Evolutionary conservation across 805 yeast species (phyloP), one percentile per base, ranked within the genome.

Genomic region (Torulaspora delbrueckii): DNA sequence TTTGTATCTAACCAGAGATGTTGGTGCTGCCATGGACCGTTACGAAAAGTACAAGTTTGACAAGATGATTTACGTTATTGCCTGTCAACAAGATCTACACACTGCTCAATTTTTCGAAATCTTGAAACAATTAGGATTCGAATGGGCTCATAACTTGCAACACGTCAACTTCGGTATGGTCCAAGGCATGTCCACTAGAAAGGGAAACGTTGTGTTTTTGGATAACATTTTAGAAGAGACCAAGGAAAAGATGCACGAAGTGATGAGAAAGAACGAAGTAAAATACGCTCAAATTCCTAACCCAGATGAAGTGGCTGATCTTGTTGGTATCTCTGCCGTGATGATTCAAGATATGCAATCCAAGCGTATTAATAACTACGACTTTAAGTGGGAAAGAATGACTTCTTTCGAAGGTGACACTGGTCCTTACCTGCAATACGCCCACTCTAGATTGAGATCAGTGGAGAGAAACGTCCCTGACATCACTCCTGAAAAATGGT

Each of bases 321-420:
- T 88, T 59, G 82, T 93, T 49, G 99, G 99, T 66, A 85, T 93
- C 47, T 84, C 96, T 25, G 99, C 99, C 5, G 96, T 93, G 50
- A 90, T 93, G 96, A 86, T 93, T 62, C 99, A 93, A 76, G 99
- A 93, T 70, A 90, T 93, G 98, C 95, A 87, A 71, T 82, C 96
- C 50, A 93, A 93, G 74, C 84, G 99, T 70, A 79, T 91, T 69
- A 89, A 91, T 75, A 91, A 93, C 73, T 93, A 93, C 73, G 87
- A 83, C 60, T 93, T 93, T 72, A 86, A 88, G 69, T 93, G 99
- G 99, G 88, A 86, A 60, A 85, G 99, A 74, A 93, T 93, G 97
- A 77, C 86, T 37, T 88, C 98, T 3, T 90, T 93, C 56, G 99
- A 93, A 75, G 99, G 99, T 70, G 99, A 93, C 70, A 93, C 99